Evolutionary conservation across 1,139 yeast genomes (phyloP), one percentile per base, ranked within the genome.

Genomic region (Scheffersomyces quercinus): DNA sequence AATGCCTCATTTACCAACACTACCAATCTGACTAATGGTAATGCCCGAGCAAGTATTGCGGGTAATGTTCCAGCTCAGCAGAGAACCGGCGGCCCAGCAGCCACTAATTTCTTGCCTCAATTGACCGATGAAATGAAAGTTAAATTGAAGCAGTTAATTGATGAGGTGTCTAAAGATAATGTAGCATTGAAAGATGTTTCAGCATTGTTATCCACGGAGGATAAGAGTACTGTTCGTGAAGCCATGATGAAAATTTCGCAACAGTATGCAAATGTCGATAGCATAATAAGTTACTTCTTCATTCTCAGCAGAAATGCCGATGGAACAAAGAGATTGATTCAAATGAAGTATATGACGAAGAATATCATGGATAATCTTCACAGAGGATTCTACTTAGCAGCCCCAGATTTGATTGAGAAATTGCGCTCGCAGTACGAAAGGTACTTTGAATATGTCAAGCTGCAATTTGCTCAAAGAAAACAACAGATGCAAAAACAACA

Each of bases 301-400:
- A 78, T 85, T 47, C 72, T 88, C 44, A 85, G 95, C 1, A 80
- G 84, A 54, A 87, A 85, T 59, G 77, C 75, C 37, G 88, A 82
- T 44, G 91, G 88, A 5, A 85, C 96, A 1, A 82, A 82, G 55
- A 78, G 88, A 50, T 76, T 89, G 49, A 74, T 89, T 47, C 93
- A 87, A 60, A 81, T 88, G 75, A 84, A 88, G 62, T 76, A 82
- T 49, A 85, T 88, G 85, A 81, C 88, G 36, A 84, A 82, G 55
- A 85, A 84, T 59, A 86, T 88, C 48, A 68, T 84, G 58, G 95
- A 88, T 42, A 81, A 79, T 51, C 65, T 85, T 60, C 76, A 81
- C 55, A 70, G 81, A 62, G 82, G 87, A 33, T 64, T 78, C 44
- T 83, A 78, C 63, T 71, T 85, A 62, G 83, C 93, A 10, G 76